Conservation (phyloP, 441 rosid species). For the Croton setiger region DNA sequence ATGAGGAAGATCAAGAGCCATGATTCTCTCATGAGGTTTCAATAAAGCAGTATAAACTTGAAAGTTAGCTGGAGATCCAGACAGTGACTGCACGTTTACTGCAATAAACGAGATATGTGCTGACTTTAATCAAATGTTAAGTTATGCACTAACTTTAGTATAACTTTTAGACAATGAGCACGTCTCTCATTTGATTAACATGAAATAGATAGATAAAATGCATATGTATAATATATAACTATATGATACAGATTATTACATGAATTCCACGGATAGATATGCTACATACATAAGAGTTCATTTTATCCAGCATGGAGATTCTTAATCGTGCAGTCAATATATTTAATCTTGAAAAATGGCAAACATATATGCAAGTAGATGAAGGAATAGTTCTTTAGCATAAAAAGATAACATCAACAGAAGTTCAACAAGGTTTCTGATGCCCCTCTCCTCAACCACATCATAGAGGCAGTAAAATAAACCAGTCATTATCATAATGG, state of each 20-base stretch:
- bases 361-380: not conserved
- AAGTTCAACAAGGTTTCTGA: constrained; percentile 1
- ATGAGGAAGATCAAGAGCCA: constrained; percentile 98
- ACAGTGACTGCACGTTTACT: constrained; percentile 95
- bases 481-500: not conserved
- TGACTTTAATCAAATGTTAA: constrained; percentile 13
- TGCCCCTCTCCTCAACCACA: not conserved
- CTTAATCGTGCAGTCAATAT: not conserved
- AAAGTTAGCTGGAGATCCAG: constrained; percentile 97
- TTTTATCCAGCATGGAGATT: not conserved
- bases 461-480: not conserved
- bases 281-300: not conserved
- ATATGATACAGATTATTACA: not conserved
- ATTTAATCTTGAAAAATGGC: not conserved
- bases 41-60: constrained; percentile 89
- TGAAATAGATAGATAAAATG: not conserved
- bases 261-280: not conserved
- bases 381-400: not conserved
- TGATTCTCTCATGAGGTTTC: constrained; percentile 95
- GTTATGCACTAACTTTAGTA: constrained; percentile 10
- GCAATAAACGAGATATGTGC: constrained; percentile 34
- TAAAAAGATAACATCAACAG: not conserved
- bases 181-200: not conserved
- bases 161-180: not conserved
- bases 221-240: not conserved